Conservation (phyloP, 768 basidiomycete species). For the Agaricus blazei region DNA sequence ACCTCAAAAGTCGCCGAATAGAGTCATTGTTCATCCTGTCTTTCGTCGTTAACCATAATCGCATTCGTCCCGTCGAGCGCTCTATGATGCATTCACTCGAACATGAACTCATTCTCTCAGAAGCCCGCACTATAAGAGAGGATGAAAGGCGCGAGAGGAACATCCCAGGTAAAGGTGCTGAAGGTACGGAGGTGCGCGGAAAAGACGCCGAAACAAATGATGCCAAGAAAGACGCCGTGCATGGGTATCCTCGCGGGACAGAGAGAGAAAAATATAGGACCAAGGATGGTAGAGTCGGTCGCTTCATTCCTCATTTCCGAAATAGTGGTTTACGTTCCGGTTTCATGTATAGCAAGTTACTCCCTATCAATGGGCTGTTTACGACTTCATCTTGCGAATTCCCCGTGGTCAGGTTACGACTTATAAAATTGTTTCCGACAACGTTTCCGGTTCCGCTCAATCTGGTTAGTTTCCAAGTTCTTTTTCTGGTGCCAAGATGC, state of each 20-base stretch:
- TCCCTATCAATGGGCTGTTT: constrained; percentile 55
- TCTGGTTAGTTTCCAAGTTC: constrained; percentile 40
- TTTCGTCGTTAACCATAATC: no score
- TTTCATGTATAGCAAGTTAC: constrained; percentile 36
- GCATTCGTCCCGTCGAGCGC: no score
- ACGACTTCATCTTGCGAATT: constrained; percentile 46
- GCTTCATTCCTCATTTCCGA: not conserved
- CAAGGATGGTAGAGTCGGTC: constrained; percentile 28
- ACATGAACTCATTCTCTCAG: no score
- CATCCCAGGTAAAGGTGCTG: no score
- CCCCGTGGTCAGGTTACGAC: constrained; percentile 50
- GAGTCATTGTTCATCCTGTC: no score
- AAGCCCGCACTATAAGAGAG: no score
- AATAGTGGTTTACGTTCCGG: not conserved
- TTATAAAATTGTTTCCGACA: constrained; percentile 47
- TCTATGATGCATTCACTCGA: no score
- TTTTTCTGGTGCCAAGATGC: not conserved
- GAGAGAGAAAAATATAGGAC: constrained; percentile 29
- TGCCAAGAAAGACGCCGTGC: not conserved
- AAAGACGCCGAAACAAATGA: not conserved
- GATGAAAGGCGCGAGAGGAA: no score
- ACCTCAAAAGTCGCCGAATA: no score
- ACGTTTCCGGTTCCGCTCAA: constrained; percentile 57
- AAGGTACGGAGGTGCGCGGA: not conserved
- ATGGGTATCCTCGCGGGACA: constrained; percentile 20